Percentiles rank a stretch among this genome's conserved stretches.
These are phyloP conservation scores for Coelastrella sp. DNA, from an alignment of 139 green algal genomes.

Conservation along the genomic window DNA sequence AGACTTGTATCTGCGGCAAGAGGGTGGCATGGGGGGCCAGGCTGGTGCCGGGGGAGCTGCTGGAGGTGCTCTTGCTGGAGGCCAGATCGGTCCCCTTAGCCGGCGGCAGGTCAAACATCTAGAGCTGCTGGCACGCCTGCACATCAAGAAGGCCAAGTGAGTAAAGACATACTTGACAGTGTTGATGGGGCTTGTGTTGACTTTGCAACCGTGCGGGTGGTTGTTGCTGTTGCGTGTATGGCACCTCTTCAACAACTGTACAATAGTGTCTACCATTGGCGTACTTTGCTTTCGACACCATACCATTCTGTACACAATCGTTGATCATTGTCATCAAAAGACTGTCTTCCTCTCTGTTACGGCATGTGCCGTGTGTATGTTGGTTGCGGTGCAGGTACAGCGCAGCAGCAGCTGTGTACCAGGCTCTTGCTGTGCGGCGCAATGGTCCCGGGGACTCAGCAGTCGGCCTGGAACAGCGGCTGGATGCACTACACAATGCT, in stretches of 20 bases:
- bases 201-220: too few species aligned
- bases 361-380: background rate
- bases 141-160: constrained; percentile 59
- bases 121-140: constrained; percentile 63
- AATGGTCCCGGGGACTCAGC: constrained; percentile 55
- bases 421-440: constrained; percentile 69
- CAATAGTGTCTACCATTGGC: too few species aligned
- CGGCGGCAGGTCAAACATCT: background rate
- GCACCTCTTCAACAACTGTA: too few species aligned
- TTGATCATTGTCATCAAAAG: background rate
- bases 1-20: constrained; percentile 71
- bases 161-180: background rate
- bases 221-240: too few species aligned
- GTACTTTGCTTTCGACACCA: too few species aligned
- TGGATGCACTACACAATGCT: constrained; percentile 66
- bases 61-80: background rate
- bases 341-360: background rate
- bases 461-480: constrained; percentile 71
- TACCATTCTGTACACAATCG: too few species aligned
- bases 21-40: constrained; percentile 55
- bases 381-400: constrained; percentile 42
- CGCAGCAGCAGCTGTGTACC: constrained; percentile 66
- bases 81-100: background rate
- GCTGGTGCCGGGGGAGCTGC: constrained; percentile 23
- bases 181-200: background rate